Evolutionary conservation across 1,284 basidiomycete genomes (phyloP).

Genomic region (Rhodofomes roseus): DNA sequence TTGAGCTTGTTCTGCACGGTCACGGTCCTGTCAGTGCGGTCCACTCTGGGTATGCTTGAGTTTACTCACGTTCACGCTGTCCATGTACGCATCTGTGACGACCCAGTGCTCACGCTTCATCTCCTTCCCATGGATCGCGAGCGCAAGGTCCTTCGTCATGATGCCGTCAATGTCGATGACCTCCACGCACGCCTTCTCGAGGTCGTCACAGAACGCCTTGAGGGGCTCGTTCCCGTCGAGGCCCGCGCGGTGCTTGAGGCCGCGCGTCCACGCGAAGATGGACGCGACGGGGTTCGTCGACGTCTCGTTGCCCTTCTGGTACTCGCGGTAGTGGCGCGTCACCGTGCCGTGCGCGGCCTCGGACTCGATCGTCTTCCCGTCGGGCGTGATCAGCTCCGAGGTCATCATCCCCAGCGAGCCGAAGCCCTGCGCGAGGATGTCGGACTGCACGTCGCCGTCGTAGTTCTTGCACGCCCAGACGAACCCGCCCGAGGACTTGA

Average conservation of each 20-base stretch:
- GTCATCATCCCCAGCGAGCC: conserved; percentile 98
- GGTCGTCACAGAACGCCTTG: conserved; percentile 70
- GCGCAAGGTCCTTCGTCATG: conserved; percentile 97
- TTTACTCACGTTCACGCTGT: conserved; percentile 73
- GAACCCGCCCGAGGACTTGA: conserved; percentile 97
- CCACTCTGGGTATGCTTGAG: neutral
- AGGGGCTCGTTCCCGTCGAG: conserved; percentile 84
- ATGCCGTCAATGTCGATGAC: conserved; percentile 86
- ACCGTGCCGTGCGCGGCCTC: conserved; percentile 96
- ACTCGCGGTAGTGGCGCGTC: conserved; percentile 96
- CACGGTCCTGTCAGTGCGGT: neutral
- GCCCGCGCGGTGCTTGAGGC: conserved; percentile 90
- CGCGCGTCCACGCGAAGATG: conserved; percentile 99
- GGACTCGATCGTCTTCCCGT: conserved; percentile 87
- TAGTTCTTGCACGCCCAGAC: conserved; percentile 99
- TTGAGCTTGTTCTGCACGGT: conserved; percentile 49
- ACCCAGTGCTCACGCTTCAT: conserved; percentile 95
- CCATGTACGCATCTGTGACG: conserved; percentile 87
- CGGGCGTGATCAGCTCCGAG: conserved; percentile 93
- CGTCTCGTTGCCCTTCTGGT: conserved; percentile 94
- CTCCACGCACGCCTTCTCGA: conserved; percentile 90
- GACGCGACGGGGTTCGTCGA: conserved; percentile 98
- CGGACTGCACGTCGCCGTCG: conserved; percentile 92
- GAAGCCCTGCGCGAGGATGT: conserved; percentile 93
- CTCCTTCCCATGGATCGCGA: conserved; percentile 91